Evolutionary conservation across 1,284 basidiomycete species (phyloP).

Genomic region (Microbotryomycetes sp.): DNA sequence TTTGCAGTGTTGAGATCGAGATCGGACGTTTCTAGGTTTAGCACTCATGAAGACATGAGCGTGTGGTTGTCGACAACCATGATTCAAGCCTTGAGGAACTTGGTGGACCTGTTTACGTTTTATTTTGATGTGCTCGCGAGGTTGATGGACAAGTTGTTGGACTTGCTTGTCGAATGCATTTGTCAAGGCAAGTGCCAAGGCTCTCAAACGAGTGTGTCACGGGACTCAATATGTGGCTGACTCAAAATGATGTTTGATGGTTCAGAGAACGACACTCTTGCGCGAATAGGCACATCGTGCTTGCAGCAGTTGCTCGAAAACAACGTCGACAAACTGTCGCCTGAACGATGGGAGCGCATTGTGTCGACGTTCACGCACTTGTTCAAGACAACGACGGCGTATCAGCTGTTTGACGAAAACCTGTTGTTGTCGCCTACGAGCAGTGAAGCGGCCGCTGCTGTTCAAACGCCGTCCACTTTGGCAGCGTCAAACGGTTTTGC

Average conservation of each 20-base stretch:
- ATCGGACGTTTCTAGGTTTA: conserved; percentile 79
- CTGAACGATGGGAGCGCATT: conserved; percentile 83
- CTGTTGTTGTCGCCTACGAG: conserved; percentile 58
- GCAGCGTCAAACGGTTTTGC: conserved; percentile 57
- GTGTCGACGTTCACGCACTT: conserved; percentile 90
- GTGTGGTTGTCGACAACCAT: conserved; percentile 99
- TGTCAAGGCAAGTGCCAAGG: conserved; percentile 85
- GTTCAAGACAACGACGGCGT: conserved; percentile 95
- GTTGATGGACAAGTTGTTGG: conserved; percentile 83
- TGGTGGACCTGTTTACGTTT: conserved; percentile 93
- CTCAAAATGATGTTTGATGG: no score
- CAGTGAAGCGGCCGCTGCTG: conserved; percentile 45
- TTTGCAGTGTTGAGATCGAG: conserved; percentile 87
- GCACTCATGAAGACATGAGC: conserved; percentile 96
- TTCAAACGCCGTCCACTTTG: conserved; percentile 8
- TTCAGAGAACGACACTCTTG: conserved; percentile 95
- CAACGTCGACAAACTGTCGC: conserved; percentile 82
- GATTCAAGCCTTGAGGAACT: conserved; percentile 93
- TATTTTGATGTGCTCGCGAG: conserved; percentile 90
- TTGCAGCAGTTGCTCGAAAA: conserved; percentile 92
- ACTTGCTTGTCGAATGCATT: conserved; percentile 92
- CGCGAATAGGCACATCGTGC: conserved; percentile 95
- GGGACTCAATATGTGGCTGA: no score
- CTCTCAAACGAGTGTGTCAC: no score
- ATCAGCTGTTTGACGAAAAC: conserved; percentile 90